A percentile compares a stretch with the other conserved stretches of the same genome.
Evolutionary conservation across 441 rosid species (phyloP).

Genomic region (Populus hybrid): DNA sequence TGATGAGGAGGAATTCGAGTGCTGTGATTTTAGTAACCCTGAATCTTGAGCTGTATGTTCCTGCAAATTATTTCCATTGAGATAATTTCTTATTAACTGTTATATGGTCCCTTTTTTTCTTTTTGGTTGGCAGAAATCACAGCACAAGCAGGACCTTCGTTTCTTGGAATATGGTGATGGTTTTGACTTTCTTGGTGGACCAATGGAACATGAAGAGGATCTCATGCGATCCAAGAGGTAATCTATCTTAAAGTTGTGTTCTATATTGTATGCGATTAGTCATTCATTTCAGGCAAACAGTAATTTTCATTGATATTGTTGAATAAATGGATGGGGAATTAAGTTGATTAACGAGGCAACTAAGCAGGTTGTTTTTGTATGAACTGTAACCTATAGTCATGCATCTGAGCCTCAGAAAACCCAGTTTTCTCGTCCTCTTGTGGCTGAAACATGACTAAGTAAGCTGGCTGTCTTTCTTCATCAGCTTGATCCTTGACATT

Average conservation of each 20-base stretch:
- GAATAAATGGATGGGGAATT: not conserved
- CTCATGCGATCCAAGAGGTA: conserved; percentile 67
- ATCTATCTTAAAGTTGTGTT: not conserved
- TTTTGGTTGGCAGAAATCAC: conserved; percentile 80
- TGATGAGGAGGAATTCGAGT: not conserved
- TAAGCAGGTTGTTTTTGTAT: not conserved
- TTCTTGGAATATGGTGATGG: conserved; percentile 52
- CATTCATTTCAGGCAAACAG: not conserved
- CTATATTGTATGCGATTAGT: not conserved
- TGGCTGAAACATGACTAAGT: not conserved
- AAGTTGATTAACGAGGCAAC: not conserved
- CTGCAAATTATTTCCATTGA: not conserved
- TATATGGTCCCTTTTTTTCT: conserved; percentile 21
- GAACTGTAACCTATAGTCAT: not conserved
- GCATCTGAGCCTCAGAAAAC: not conserved
- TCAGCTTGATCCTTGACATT: not conserved
- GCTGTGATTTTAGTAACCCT: not conserved
- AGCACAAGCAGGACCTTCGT: conserved; percentile 54
- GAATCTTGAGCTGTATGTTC: not conserved
- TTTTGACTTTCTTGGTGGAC: conserved; percentile 66
- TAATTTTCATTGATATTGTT: not conserved
- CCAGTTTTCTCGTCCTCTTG: not conserved
- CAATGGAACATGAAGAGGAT: conserved; percentile 65
- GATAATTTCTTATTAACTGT: not conserved
- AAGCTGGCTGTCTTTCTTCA: not conserved